These are phyloP conservation scores for Russula virescens DNA, from an alignment of 768 basidiomycete species.

Conservation along the genomic window DNA sequence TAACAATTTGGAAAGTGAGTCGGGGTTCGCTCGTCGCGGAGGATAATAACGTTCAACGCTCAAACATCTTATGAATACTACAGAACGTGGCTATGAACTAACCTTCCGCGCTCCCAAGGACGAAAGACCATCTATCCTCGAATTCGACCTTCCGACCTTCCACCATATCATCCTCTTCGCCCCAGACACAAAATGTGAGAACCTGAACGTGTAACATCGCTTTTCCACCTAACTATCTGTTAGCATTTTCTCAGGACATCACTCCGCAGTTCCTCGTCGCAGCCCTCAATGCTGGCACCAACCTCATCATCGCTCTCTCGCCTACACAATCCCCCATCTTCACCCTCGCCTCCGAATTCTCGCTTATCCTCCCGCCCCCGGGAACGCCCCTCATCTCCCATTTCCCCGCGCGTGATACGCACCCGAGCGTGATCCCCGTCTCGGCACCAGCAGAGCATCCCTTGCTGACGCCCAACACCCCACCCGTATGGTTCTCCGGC, in stretches of 20 bases:
- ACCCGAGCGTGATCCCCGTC: slow-evolving; percentile 61
- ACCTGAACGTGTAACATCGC: background rate
- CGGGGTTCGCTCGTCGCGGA: background rate
- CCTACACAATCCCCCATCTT: slow-evolving; percentile 67
- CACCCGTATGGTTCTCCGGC: slow-evolving; percentile 75
- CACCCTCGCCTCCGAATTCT: slow-evolving; percentile 86
- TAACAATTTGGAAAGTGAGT: slow-evolving; percentile 62
- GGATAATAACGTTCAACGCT: slow-evolving; percentile 13
- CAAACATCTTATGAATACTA: too few relatives aligned
- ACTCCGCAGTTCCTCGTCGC: slow-evolving; percentile 75
- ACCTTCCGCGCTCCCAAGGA: slow-evolving; percentile 85
- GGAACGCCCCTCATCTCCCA: slow-evolving; percentile 81
- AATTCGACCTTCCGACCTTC: slow-evolving; percentile 70
- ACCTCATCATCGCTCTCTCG: slow-evolving; percentile 80
- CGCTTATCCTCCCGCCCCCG: slow-evolving; percentile 80
- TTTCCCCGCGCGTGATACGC: slow-evolving; percentile 68
- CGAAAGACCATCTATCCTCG: slow-evolving; percentile 54
- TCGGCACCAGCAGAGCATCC: slow-evolving; percentile 39
- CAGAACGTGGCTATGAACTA: slow-evolving; percentile 79
- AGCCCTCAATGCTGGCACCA: slow-evolving; percentile 64
- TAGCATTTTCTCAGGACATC: slow-evolving; percentile 68
- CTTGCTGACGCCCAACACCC: slow-evolving; percentile 42
- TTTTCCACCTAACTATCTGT: background rate
- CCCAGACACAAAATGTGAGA: slow-evolving; percentile 78
- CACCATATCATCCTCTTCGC: slow-evolving; percentile 85